Conservation (phyloP, 179 eudicot genomes). For the Pouteria campechiana region DNA sequence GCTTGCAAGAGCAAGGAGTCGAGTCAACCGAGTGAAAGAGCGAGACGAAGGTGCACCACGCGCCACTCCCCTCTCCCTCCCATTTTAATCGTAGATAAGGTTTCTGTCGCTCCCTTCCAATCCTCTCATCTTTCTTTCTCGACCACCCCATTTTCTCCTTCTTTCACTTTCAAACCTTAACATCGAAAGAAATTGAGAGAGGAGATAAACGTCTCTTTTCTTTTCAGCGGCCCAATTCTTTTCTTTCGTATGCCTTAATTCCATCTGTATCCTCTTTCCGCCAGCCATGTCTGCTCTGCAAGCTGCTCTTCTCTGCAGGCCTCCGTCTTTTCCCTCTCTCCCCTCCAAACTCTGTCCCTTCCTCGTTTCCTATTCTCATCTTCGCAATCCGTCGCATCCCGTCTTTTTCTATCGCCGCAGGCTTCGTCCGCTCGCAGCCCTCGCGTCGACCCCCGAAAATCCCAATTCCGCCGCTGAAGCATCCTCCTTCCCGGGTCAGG, state of each 20-base stretch:
- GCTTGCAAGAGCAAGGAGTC: no score
- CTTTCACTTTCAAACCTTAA: not conserved
- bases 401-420: not conserved
- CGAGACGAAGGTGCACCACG: no score
- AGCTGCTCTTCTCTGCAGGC: constrained; percentile 43
- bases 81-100: constrained; percentile 44
- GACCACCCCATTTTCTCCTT: constrained; percentile 1
- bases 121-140: constrained; percentile 2
- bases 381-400: not conserved
- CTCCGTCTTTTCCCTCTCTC: constrained; percentile 18
- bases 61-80: no score
- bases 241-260: constrained; percentile 8
- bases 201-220: no score
- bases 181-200: constrained; percentile 5
- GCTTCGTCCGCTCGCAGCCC: constrained; percentile 3
- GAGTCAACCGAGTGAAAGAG: no score
- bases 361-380: constrained; percentile 5
- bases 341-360: not conserved
- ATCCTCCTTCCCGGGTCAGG: not conserved
- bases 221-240: no score
- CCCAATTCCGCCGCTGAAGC: constrained; percentile 9
- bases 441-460: constrained; percentile 30
- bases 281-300: constrained; percentile 46
- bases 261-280: constrained; percentile 36
- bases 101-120: no score